A percentile compares a stretch with the other conserved stretches of the same genome.
These are phyloP conservation scores for Talaromyces sp. DNA, from an alignment of 2,329 filamentous ascomycete genomes.

Conservation along the genomic window DNA sequence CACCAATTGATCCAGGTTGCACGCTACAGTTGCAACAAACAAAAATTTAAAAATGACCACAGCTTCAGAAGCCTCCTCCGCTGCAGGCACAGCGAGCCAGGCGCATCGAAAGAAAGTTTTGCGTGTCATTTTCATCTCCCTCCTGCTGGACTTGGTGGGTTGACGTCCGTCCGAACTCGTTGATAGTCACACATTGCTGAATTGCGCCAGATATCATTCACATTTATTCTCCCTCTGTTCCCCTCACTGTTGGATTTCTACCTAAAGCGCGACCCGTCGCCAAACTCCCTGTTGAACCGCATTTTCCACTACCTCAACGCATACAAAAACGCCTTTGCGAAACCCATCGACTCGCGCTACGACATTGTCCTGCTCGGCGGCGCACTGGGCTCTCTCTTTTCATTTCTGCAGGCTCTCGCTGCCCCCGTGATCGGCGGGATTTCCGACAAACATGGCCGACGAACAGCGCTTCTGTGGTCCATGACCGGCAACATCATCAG, in stretches of 20 bases:
- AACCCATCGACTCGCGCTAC: constrained; percentile 91
- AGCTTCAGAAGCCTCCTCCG: constrained; percentile 18
- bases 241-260: constrained; percentile 96
- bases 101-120: constrained; percentile 68
- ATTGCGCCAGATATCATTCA: constrained; percentile 79
- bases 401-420: constrained; percentile 83
- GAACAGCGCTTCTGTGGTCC: constrained; percentile 79
- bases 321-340: constrained; percentile 90
- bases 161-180: not conserved
- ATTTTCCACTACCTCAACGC: constrained; percentile 80
- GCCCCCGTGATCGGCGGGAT: constrained; percentile 86
- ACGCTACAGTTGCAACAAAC: not conserved
- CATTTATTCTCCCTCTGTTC: constrained; percentile 94
- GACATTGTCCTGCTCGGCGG: constrained; percentile 94
- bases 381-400: constrained; percentile 89
- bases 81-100: not conserved
- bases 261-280: constrained; percentile 66
- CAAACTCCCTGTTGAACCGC: constrained; percentile 66
- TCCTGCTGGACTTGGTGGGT: constrained; percentile 81
- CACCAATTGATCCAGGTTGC: not conserved
- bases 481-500: constrained; percentile 93
- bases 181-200: not conserved
- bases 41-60: constrained; percentile 16
- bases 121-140: constrained; percentile 79
- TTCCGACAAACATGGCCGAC: constrained; percentile 81